Percentiles rank a stretch among this genome's conserved stretches.
Conservation (phyloP, 78 protist species). For the Neovahlkampfia damariscottae region DNA sequence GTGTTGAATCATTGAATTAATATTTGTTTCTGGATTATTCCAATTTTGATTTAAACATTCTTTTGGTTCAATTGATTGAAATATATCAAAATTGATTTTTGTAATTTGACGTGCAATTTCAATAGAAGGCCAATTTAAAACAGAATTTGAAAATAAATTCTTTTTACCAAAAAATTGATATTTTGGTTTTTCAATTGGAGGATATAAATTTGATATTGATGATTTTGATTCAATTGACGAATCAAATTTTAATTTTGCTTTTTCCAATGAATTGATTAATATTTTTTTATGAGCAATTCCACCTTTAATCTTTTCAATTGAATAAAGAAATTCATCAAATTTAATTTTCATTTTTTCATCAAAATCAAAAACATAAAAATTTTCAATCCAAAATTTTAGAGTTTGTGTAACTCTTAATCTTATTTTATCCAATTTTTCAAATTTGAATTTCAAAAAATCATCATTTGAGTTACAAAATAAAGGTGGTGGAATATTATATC, state of each 20-base stretch:
- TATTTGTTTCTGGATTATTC: constrained; percentile 56
- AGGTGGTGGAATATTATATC: background rate
- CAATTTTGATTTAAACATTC: constrained; percentile 49
- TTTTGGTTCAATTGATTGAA: constrained; percentile 32
- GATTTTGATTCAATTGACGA: background rate
- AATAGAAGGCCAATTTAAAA: background rate
- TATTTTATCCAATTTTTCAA: background rate
- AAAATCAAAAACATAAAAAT: constrained; percentile 5
- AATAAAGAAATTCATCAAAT: background rate
- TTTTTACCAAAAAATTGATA: background rate
- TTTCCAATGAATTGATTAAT: background rate
- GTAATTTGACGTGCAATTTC: constrained; percentile 66
- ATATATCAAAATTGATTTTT: constrained; percentile 42
- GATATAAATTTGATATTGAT: background rate
- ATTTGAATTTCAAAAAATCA: too few relatives aligned
- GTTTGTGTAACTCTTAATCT: background rate
- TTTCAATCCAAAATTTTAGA: background rate
- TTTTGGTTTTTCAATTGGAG: background rate
- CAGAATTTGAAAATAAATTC: background rate
- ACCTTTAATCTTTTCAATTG: too few relatives aligned
- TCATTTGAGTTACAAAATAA: too few relatives aligned
- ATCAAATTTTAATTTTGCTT: too few relatives aligned
- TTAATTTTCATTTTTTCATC: background rate
- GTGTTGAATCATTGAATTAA: constrained; percentile 53
- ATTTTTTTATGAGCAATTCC: background rate